A percentile compares a stretch with the other conserved stretches of the same genome.
Evolutionary conservation across 345 rosid species (phyloP).

Genomic region (Populus simonii): DNA sequence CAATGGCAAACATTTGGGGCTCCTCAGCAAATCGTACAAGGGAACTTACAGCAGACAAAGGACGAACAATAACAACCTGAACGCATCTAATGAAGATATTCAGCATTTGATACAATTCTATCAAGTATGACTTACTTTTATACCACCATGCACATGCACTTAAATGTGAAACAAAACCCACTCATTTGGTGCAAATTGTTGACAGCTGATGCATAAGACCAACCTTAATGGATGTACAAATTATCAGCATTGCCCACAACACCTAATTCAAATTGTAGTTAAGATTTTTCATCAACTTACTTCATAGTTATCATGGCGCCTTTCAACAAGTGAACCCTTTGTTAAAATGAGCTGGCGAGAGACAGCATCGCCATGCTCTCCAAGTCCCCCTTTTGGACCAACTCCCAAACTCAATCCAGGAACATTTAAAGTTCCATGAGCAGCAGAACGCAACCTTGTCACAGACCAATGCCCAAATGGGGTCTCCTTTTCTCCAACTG

Average conservation of each 20-base stretch:
- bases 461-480: conserved; percentile 94
- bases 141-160: not conserved
- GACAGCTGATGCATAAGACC: not conserved
- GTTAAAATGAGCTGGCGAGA: conserved; percentile 86
- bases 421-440: conserved; percentile 85
- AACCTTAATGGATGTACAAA: not conserved
- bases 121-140: not conserved
- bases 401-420: conserved; percentile 75
- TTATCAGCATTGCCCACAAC: not conserved
- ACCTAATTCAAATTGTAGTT: not conserved
- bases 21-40: conserved; percentile 98
- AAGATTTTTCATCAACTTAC: conserved; percentile 58
- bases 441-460: conserved; percentile 83
- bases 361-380: conserved; percentile 94
- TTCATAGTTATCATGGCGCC: conserved; percentile 97
- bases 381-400: conserved; percentile 97
- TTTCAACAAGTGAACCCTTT: conserved; percentile 87
- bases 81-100: conserved; percentile 81
- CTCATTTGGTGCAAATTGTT: not conserved
- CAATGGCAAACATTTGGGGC: conserved; percentile 99
- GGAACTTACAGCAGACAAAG: conserved; percentile 76
- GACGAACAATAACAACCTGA: conserved; percentile 98
- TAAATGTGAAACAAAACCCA: not conserved
- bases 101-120: conserved; percentile 45
- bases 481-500: conserved; percentile 88